Evolutionary conservation across 2,329 filamentous ascomycete genomes (phyloP).

Genomic region (Colletotrichum shisoi): DNA sequence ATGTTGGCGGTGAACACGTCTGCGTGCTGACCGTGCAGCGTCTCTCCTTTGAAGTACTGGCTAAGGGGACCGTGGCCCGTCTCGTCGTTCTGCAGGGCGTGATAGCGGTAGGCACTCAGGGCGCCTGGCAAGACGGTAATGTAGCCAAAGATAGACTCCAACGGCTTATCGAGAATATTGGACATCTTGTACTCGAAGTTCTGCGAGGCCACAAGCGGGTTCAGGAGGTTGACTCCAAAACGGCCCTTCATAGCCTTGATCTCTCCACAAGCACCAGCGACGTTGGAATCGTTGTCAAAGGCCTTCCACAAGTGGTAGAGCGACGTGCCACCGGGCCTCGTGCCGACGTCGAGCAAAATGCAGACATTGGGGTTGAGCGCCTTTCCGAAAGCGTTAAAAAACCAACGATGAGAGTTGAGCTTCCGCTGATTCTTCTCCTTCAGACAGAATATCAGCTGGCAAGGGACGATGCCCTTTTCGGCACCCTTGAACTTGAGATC

Average conservation of each 20-base stretch:
- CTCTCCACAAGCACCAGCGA: conserved; percentile 94
- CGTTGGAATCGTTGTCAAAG: conserved; percentile 96
- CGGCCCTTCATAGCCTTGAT: conserved; percentile 97
- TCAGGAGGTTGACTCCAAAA: conserved; percentile 81
- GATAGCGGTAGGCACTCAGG: conserved; percentile 92
- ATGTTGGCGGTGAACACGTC: conserved; percentile 98
- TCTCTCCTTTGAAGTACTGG: conserved; percentile 99
- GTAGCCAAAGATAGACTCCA: conserved; percentile 97
- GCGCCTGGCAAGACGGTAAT: conserved; percentile 97
- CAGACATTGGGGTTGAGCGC: conserved; percentile 95
- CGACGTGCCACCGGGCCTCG: conserved; percentile 84
- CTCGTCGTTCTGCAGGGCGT: conserved; percentile 94
- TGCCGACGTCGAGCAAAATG: conserved; percentile 95
- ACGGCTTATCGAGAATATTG: conserved; percentile 95
- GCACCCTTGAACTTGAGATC: conserved; percentile 99
- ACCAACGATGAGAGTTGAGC: conserved; percentile 98
- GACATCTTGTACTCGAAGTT: conserved; percentile 99
- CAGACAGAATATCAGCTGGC: conserved; percentile 97
- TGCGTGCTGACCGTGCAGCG: conserved; percentile 91
- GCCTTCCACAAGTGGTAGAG: conserved; percentile 99
- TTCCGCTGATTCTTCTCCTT: conserved; percentile 99
- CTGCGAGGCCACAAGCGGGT: conserved; percentile 93
- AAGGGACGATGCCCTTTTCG: conserved; percentile 97
- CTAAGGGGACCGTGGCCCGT: conserved; percentile 93
- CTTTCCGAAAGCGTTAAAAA: conserved; percentile 96